Conservation (phyloP, 225 moss, liverwort and hornwort species). For the Asterella californica region DNA sequence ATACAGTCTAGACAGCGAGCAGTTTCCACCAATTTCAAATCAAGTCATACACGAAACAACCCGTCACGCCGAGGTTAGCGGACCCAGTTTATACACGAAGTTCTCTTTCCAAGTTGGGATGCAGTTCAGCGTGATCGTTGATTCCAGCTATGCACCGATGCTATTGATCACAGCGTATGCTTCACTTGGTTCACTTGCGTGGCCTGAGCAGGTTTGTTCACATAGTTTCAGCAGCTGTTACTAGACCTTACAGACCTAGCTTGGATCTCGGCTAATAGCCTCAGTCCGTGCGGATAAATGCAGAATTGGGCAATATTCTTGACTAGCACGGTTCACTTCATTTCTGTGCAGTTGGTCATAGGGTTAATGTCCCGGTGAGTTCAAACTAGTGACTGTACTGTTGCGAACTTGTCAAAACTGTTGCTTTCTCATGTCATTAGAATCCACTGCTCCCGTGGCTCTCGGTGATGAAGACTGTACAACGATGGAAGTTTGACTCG, state of each 20-base stretch:
- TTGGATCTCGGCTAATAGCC: slow-evolving; percentile 86
- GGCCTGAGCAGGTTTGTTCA: slow-evolving; percentile 58
- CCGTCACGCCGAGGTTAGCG: slow-evolving; percentile 52
- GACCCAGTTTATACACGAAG: not conserved
- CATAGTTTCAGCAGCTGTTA: slow-evolving; percentile 80
- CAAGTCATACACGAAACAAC: slow-evolving; percentile 64
- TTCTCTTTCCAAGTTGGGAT: no score
- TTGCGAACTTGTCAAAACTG: no score
- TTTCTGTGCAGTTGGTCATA: no score
- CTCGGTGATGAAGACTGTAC: no score
- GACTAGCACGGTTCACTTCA: no score
- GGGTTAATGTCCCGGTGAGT: no score
- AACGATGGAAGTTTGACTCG: no score
- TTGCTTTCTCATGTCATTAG: no score
- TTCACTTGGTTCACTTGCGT: not conserved
- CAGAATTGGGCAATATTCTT: slow-evolving; percentile 78
- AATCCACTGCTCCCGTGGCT: no score
- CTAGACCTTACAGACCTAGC: slow-evolving; percentile 81
- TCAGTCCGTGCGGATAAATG: slow-evolving; percentile 89
- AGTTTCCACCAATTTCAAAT: slow-evolving; percentile 72
- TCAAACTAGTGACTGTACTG: no score
- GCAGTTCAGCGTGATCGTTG: no score
- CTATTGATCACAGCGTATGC: not conserved
- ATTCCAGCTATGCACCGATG: not conserved
- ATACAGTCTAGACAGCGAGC: no score